Evolutionary conservation across 1,284 basidiomycete genomes (phyloP), one percentile per base, ranked within the genome.

Genomic region (Tetrapyrgos nigripes): DNA sequence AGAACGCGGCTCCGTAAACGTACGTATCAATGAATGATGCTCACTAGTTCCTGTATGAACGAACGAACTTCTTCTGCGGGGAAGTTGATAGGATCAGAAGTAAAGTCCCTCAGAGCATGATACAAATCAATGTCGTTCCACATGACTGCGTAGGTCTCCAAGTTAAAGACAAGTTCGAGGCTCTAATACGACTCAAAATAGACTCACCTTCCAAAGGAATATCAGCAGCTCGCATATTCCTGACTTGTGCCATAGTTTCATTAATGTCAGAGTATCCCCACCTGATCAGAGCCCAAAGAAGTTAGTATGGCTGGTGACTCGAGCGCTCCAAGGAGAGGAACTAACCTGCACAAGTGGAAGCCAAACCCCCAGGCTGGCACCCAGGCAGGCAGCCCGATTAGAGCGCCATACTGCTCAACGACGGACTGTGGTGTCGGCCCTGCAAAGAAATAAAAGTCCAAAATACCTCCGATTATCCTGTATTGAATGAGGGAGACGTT

Each of bases 81-180:
- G 76, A 85, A 92, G 37, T 79, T 82, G 24, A 85, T 78, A 13
- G 88, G 88, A 67, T 90, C 88, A 11, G 82, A 76, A 8, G 89
- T 91, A 64, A 92, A 91, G 70, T 89, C 88, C 8, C 88, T 80
- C 50, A 82, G 76, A 27, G 83, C 81, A 62, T 89, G 84, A 64
- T 87, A 89, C 55, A 90, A 65, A 72, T 92, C 90, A 60, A 92
- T 91, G 64, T 92, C 90, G 66, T 88, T 91, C 90, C 89, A 92
- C 79, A 87, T 87, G 46, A 84, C 85, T 86, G 51, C 17, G n/a
- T n/a, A n/a, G n/a, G n/a, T n/a, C n/a, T n/a, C n/a, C n/a, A n/a
- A n/a, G n/a, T 47, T 23, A 19, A 40, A 48, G 27, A 28, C 61
- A 63, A 50, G 31, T 27, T 58, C 43, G 61, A 37, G n/a, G 47